Evolutionary conservation across 2,329 filamentous ascomycete genomes (phyloP), one percentile per base, ranked within the genome.

Genomic region (Leptographium flavum): DNA sequence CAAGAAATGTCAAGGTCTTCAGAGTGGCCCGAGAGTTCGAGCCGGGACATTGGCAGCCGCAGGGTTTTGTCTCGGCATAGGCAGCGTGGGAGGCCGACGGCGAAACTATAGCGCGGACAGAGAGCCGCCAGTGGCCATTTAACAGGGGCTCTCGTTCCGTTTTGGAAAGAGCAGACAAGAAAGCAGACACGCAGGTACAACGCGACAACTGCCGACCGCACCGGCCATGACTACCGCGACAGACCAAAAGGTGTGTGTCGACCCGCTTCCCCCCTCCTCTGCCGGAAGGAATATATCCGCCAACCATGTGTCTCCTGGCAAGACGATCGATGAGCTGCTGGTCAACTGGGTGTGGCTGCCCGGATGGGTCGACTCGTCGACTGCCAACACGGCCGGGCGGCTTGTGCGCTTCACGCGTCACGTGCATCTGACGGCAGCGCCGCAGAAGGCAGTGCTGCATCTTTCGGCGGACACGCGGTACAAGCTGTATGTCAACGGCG

Each of bases 391-490:
- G 15, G 60, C 57, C 17, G 60, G 58, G 15, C 50, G 55, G 23
- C 49, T 63, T 23, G 60, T 61, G 23, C 47, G 47, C 5, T 63
- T 63, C 51, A 53, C 46, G 3, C 56, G 57, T 7, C 40, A 47
- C 5, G 45, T 63, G 42, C 39, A 45, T 25, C 48, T 61, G 5
- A 13, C 40, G 2, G 23, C 49, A 3, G 3, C 13, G 5, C 54
- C 58, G 5, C 45, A 14, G 0, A 52, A 56, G 44, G 55, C 41
- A 1, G 13, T 45, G 5, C 25, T 51, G 39, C 49, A 49, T 17
- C 37, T 60, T 48, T 59, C 62, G 1, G 64, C 64, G 6, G 64
- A 68, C 32, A 68, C 65, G 5, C 56, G 62, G 9, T 68, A 67
- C 53, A 67, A 67, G 43, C 53, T 67, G 3, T 56, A 54, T 25